A percentile compares a stretch with the other conserved stretches of the same genome.
Conservation (phyloP, 441 rosid species). For the Pelargonium fulgidum region DNA sequence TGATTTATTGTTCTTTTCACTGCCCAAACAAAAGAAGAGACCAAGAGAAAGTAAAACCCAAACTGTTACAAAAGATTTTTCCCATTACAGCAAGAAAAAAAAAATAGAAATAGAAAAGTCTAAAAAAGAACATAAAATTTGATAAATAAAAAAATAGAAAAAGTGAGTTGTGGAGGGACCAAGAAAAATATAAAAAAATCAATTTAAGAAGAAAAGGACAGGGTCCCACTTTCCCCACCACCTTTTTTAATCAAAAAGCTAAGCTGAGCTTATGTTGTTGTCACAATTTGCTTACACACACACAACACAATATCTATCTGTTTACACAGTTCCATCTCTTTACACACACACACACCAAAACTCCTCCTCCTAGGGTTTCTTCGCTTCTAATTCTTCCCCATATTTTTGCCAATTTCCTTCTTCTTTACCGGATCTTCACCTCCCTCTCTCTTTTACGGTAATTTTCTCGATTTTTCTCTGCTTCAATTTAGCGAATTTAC, state of each 20-base stretch:
- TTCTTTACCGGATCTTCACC: constrained; percentile 2
- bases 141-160: background rate
- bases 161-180: constrained; percentile 14
- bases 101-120: background rate
- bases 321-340: constrained; percentile 30
- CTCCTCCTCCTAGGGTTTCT: constrained; percentile 11
- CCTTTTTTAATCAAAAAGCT: constrained; percentile 5
- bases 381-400: background rate
- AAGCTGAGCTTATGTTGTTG: background rate
- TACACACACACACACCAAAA: background rate
- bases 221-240: constrained; percentile 34
- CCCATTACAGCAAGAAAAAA: background rate
- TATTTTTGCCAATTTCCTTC: background rate
- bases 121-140: background rate
- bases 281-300: constrained; percentile 11
- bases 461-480: constrained; percentile 2
- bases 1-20: background rate
- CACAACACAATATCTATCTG: constrained; percentile 17
- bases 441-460: constrained; percentile 5
- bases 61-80: background rate
- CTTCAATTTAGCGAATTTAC: background rate
- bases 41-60: background rate
- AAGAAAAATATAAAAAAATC: background rate
- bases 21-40: background rate
- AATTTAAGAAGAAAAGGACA: constrained; percentile 25